Base-by-base conservation (phyloP, 805 yeast genomes). In the Candida koratica region DNA sequence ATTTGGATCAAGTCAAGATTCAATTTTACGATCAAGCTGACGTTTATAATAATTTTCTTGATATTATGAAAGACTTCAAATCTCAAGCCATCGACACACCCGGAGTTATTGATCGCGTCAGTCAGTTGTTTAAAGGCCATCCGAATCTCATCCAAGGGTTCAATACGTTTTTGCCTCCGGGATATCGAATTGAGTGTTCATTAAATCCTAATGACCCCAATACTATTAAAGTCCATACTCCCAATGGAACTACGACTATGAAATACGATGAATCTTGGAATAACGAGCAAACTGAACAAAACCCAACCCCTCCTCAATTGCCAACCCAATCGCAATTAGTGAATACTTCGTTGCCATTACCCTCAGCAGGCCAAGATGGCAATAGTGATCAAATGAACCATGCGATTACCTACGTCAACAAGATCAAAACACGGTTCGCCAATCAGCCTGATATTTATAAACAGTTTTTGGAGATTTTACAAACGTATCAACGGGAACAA, bases 11-110 rank as follows among this genome's bases (percentile, higher is more conserved):
- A 61, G 98, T 93, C 35, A 93, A 93, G 61, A 75, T 82, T 32
- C 97, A 89, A 58, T 93, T 93, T 61, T 83, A 77, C 58, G 75
- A 80, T 46, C 95, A 90, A 62, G 94, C 97, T 0, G 97, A 89
- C 51, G 95, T 93, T 28, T 93, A 93, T 69, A 93, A 93, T 60
- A 88, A 85, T 59, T 93, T 94, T 53, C 71, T 93, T 53, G 99
- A 93, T 56, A 90, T 93, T 46, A 93, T 93, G 99, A 94, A 94
- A 67, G 99, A 94, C 56, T 94, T 93, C 68, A 94, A 94, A 67
- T 82, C 94, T 36, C 97, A 90, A 65, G 78, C 79, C 43, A 89
- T 93, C 51, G 97, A 93, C 58, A 93, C 99, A 0, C 98, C 97
- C 0, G 99, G 97, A 23, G 99, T 93, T 18, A 93, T 93, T 55